phyloP scores from a whole-genome alignment of 106 monocot genomes.

The Apostasia shenzhenica region DNA sequence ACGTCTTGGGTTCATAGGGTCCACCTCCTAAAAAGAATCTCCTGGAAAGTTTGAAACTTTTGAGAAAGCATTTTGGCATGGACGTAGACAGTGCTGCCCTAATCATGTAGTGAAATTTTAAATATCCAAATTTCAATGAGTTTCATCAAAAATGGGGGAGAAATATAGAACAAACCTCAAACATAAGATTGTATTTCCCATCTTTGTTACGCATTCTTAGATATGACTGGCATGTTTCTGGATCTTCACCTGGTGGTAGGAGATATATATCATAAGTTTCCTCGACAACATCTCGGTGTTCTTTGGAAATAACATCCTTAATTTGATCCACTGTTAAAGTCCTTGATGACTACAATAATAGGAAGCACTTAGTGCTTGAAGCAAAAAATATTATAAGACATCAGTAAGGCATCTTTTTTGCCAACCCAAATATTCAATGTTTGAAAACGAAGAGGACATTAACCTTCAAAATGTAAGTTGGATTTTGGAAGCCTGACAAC shows the following conservation, averaged over 20 bases:
- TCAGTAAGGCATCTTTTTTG: conserved; percentile 8
- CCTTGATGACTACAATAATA: conserved; percentile 56
- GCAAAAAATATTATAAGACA: conserved; percentile 3
- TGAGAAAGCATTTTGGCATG: too few relatives aligned
- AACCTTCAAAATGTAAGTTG: conserved; percentile 90
- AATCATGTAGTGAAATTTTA: too few relatives aligned
- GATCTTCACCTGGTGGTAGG: conserved; percentile 90
- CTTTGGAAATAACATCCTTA: conserved; percentile 51
- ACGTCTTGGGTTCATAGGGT: too few relatives aligned
- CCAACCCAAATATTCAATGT: not conserved
- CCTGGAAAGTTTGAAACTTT: too few relatives aligned
- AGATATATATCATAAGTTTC: conserved; percentile 92
- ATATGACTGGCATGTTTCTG: conserved; percentile 89
- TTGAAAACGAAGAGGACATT: not conserved
- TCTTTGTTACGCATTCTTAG: conserved; percentile 88
- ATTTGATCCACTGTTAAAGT: conserved; percentile 50
- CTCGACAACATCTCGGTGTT: conserved; percentile 55
- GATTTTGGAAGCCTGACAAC: conserved; percentile 87
- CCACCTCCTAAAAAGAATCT: too few relatives aligned
- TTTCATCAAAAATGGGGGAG: too few relatives aligned
- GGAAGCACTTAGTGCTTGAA: conserved; percentile 22
- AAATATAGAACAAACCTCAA: conserved; percentile 51
- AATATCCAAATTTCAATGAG: too few relatives aligned
- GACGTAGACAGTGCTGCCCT: too few relatives aligned
- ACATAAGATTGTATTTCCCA: conserved; percentile 93